A percentile compares a stretch with the other conserved stretches of the same genome.
These are phyloP conservation scores for Podaxis sp. DNA, from an alignment of 768 basidiomycete genomes.

Conservation along the genomic window DNA sequence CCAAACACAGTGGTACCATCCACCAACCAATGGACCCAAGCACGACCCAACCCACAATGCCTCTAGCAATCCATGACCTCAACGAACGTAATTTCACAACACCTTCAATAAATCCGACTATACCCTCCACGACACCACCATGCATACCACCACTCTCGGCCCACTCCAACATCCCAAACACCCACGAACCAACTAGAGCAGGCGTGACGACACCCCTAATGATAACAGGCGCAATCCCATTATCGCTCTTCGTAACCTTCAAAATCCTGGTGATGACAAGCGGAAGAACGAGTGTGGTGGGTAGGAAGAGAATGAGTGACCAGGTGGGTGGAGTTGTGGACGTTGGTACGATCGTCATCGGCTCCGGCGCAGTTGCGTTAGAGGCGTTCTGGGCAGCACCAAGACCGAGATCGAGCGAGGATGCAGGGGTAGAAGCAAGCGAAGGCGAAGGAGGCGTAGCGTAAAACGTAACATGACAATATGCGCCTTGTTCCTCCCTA, in stretches of 20 bases:
- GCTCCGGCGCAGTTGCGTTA: not conserved
- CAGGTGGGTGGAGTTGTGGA: constrained; percentile 47
- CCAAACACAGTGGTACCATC: constrained; percentile 70
- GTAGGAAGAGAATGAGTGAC: constrained; percentile 57
- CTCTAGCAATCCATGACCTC: constrained; percentile 65
- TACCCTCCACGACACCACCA: not conserved
- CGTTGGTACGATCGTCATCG: constrained; percentile 1
- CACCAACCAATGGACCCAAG: constrained; percentile 69
- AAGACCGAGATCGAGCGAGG: constrained; percentile 25
- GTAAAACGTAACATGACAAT: constrained; percentile 90
- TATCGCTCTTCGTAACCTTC: constrained; percentile 67
- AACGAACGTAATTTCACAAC: constrained; percentile 38
- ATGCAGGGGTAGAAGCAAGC: constrained; percentile 3
- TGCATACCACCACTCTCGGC: constrained; percentile 48
- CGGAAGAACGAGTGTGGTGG: constrained; percentile 56
- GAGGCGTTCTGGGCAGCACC: not conserved
- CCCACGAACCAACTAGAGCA: constrained; percentile 55
- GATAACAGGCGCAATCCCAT: constrained; percentile 67
- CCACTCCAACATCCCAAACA: constrained; percentile 85
- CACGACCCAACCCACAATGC: constrained; percentile 48
- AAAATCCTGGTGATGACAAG: constrained; percentile 56
- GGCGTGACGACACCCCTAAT: constrained; percentile 59
- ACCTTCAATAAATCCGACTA: not conserved
- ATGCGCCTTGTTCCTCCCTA: constrained; percentile 91
- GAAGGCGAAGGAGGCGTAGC: constrained; percentile 55